Base-by-base conservation (phyloP, 2,329 filamentous ascomycete genomes). In the Arthrobotrys megalospora region DNA sequence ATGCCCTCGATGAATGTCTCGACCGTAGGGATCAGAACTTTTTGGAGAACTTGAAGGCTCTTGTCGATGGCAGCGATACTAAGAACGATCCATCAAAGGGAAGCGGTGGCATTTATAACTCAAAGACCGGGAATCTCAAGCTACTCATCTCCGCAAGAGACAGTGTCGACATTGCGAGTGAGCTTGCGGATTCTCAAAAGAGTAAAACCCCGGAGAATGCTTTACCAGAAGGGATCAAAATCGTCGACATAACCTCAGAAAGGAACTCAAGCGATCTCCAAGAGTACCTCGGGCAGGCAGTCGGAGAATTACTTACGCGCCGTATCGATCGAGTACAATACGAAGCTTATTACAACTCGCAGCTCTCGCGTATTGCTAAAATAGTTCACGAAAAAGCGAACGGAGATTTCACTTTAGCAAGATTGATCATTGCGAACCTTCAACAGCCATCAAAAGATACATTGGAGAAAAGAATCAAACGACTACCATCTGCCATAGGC, bases 371-470 rank as follows among this genome's bases (percentile, higher is more conserved):
- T 50, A 73, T 73, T 16, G 62, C 60, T 0, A 47, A 48, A 11
- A 73, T 60, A 47, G 53, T 73, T 45, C 62, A 66, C 14, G 48
- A 36, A n/a, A 73, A 73, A 32, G 69, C 69, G 11, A 73, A 66
- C 10, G 69, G 69, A 11, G 69, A 73, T 16, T 73, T 73, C 16
- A 73, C 69, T 12, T 45, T 73, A 12, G 69, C 69, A 11, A 34
- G 69, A 52, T 52, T 73, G 62, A 73, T 73, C 28, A 66, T 73
- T 19, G 69, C 69, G 11, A 73, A 73, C 41, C 50, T 73, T 19
- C 69, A 73, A 28, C 69, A 73, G 34, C 69, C 69, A 6, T 73
- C 69, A 10, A 73, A 62, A 32, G 48, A 66, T 24, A 60, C 62
- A 2, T 38, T 73, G 16, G 69, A 73, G 12, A 53, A 62, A 21